Conservation (phyloP, 805 yeast species). For the Metschnikowia koreensis region DNA sequence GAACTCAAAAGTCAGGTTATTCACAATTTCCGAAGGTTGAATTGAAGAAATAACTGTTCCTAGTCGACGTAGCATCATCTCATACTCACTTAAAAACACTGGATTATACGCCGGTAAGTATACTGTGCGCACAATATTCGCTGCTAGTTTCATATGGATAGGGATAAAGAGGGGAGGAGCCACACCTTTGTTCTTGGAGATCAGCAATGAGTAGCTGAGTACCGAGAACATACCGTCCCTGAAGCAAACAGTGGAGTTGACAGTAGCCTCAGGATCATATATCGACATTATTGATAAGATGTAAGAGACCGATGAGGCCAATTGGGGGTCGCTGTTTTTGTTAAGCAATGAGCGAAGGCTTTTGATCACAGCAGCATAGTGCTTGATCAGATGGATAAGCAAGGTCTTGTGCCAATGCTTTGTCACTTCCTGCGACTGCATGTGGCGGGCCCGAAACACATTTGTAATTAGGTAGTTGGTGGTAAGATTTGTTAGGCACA, state of each 20-base stretch:
- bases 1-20: conserved; percentile 14
- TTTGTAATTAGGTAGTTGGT: conserved; percentile 39
- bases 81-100: conserved; percentile 29
- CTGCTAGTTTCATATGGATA: conserved; percentile 34
- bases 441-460: conserved; percentile 19
- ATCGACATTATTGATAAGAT: conserved; percentile 40
- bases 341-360: conserved; percentile 31
- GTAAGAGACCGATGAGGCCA: conserved; percentile 36
- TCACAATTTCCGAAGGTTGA: conserved; percentile 5
- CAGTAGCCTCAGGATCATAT: conserved; percentile 43
- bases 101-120: conserved; percentile 38
- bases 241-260: conserved; percentile 36
- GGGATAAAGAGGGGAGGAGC: conserved; percentile 24
- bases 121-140: conserved; percentile 32
- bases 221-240: conserved; percentile 41
- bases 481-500: conserved; percentile 37
- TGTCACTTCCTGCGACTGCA: conserved; percentile 10
- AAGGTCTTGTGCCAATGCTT: conserved; percentile 25
- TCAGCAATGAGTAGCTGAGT: conserved; percentile 26
- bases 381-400: conserved; percentile 32
- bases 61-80: conserved; percentile 24
- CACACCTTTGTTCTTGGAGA: conserved; percentile 11
- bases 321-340: conserved; percentile 27
- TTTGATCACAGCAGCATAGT: conserved; percentile 37
- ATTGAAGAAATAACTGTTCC: conserved; percentile 15